Percentiles rank a stretch among this genome's conserved stretches.
These are phyloP conservation scores for Penicillium sp. DNA, from an alignment of 2,329 filamentous ascomycete species.

Conservation along the genomic window DNA sequence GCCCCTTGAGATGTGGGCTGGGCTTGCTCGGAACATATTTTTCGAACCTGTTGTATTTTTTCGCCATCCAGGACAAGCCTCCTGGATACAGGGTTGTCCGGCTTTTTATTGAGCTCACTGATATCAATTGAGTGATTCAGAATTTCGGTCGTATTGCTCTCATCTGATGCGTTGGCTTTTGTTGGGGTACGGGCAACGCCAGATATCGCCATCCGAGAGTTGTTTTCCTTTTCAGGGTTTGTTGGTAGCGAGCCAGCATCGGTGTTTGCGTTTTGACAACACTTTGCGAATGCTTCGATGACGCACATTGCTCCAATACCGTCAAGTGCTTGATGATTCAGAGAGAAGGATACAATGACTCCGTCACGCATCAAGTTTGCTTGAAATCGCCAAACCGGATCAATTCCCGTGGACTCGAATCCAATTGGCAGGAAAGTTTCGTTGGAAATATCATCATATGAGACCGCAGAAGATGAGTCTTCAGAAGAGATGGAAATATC, in stretches of 20 bases:
- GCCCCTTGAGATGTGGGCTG: not conserved
- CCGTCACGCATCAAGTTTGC: not conserved
- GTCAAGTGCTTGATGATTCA: not conserved
- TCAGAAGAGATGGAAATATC: not conserved
- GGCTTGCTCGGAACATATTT: not conserved
- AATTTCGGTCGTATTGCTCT: not conserved
- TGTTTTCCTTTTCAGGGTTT: not conserved
- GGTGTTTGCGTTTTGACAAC: not conserved
- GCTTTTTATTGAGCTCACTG: not conserved
- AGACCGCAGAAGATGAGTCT: not conserved
- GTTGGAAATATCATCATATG: not conserved
- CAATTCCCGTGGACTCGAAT: not conserved
- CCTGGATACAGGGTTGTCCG: not conserved
- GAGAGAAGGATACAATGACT: not conserved
- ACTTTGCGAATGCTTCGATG: not conserved
- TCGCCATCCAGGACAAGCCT: not conserved
- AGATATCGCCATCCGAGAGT: not conserved
- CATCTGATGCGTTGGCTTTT: not conserved
- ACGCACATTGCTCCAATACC: not conserved
- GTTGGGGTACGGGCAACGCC: not conserved
- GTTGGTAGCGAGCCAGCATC: not conserved
- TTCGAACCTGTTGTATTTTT: not conserved
- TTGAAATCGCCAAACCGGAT: not conserved
- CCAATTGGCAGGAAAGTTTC: not conserved
- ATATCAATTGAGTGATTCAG: not conserved